Base-by-base conservation (phyloP, 2,329 filamentous ascomycete genomes). In the Corniculantispora saksenae region DNA sequence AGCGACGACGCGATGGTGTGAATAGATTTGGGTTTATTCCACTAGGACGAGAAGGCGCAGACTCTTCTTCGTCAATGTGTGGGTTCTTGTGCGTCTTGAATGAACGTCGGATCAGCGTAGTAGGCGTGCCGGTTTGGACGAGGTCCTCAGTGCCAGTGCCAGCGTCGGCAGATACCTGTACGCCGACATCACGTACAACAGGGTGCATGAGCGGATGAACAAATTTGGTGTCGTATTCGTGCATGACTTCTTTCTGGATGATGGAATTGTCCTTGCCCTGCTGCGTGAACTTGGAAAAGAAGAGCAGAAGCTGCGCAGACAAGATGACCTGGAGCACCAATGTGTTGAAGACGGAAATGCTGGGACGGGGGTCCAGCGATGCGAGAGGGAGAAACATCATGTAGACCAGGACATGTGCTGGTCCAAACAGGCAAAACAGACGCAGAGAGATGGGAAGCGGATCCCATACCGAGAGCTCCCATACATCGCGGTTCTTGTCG, bases 191-290 rank as follows among this genome's bases (percentile, higher is more conserved):
- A 62, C 86, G 80, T 69, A 96, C 91, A 6, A 91, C 82, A 9
- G 91, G 91, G 70, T 96, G 91, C n/a, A 97, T 86, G 13, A 89
- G 86, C 2, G 95, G 95, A 72, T 96, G 93, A 1, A 99, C 95
- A 73, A 91, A 97, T 80, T 99, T 99, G 70, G 88, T 92, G 74
- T 98, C 93, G 74, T 99, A 99, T 78, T 99, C 95, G 75, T 93
- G 90, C 78, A 98, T 84, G 6, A 98, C 94, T 77, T 98, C 92
- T 71, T 91, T 93, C 70, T 97, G 93, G 66, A 99, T 91, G 55
- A 97, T 84, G 2, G 89, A 84, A 2, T 87, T 87, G 76, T 99
- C 95, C 74, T 93, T 97, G 67, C 87, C 87, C 75, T 98, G 94
- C 74, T 94, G 94, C 3, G 86, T 84, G 77, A 94, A 98, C 40